Percentiles rank a stretch among this genome's conserved stretches.
Conservation (phyloP, 1,139 yeast genomes). For the Lodderomyces beijingensis region DNA sequence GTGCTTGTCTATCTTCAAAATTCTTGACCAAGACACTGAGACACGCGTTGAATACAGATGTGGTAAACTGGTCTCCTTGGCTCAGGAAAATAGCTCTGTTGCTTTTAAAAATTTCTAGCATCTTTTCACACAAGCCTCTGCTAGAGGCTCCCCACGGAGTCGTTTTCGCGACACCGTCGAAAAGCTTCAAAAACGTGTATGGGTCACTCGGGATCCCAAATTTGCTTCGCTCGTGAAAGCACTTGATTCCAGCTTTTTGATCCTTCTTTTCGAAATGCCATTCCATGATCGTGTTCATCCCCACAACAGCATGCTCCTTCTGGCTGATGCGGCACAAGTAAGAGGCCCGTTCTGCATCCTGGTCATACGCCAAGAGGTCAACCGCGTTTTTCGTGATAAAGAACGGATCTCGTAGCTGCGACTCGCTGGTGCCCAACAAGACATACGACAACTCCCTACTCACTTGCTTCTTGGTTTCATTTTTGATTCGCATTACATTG, state of each 20-base stretch:
- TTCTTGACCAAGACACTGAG: constrained; percentile 33
- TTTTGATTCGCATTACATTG: constrained; percentile 24
- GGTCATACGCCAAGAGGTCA: constrained; percentile 46
- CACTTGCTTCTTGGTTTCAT: constrained; percentile 21
- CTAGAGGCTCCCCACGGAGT: constrained; percentile 33
- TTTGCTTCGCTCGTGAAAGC: constrained; percentile 52
- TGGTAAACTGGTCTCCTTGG: constrained; percentile 14
- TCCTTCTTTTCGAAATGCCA: constrained; percentile 42
- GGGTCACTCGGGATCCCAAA: constrained; percentile 55
- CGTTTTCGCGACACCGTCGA: constrained; percentile 51
- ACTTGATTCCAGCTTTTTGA: constrained; percentile 41
- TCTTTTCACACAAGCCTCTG: constrained; percentile 18
- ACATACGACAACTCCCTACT: constrained; percentile 46
- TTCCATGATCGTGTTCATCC: constrained; percentile 55
- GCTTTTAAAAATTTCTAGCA: constrained; percentile 21
- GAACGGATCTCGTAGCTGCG: constrained; percentile 53
- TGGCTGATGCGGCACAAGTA: constrained; percentile 48
- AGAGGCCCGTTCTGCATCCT: constrained; percentile 47
- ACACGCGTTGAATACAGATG: constrained; percentile 31
- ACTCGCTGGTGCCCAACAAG: constrained; percentile 54
- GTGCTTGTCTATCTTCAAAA: constrained; percentile 26
- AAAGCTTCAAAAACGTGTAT: constrained; percentile 52
- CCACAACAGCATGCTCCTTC: constrained; percentile 46
- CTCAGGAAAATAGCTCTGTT: constrained; percentile 10
- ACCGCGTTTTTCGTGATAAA: constrained; percentile 50